Conservation (phyloP, 2,329 filamentous ascomycete genomes). For the Talaromyces pinophilus region DNA sequence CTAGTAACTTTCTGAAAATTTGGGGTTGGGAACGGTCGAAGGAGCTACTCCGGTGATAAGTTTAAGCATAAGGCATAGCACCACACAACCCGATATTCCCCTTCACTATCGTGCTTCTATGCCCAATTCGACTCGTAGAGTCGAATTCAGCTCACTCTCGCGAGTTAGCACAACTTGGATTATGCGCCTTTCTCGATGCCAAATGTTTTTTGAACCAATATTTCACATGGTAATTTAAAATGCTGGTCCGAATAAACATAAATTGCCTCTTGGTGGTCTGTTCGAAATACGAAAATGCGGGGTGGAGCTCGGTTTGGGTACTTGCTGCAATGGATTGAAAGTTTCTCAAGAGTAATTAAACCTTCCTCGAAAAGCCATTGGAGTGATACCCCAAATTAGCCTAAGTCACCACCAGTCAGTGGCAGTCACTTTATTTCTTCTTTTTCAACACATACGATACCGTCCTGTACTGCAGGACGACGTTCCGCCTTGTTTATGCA, state of each 20-base stretch:
- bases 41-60: neutral
- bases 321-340: neutral
- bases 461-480: neutral
- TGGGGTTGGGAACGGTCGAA: too few relatives aligned
- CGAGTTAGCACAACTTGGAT: neutral
- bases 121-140: neutral
- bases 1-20: neutral
- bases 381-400: neutral
- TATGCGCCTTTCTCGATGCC: neutral
- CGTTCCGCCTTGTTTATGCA: neutral
- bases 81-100: conserved; percentile 9
- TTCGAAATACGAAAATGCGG: neutral
- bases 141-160: neutral
- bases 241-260: neutral
- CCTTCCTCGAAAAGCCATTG: neutral
- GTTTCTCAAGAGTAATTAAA: neutral
- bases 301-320: neutral
- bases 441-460: neutral
- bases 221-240: neutral
- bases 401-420: neutral
- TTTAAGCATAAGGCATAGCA: neutral
- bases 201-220: neutral
- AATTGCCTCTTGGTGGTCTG: neutral
- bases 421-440: neutral
- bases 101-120: neutral